Evolutionary conservation across 257 asterid species (phyloP), one percentile per base, ranked within the genome.

Genomic region (Capsicum rhomboideum): DNA sequence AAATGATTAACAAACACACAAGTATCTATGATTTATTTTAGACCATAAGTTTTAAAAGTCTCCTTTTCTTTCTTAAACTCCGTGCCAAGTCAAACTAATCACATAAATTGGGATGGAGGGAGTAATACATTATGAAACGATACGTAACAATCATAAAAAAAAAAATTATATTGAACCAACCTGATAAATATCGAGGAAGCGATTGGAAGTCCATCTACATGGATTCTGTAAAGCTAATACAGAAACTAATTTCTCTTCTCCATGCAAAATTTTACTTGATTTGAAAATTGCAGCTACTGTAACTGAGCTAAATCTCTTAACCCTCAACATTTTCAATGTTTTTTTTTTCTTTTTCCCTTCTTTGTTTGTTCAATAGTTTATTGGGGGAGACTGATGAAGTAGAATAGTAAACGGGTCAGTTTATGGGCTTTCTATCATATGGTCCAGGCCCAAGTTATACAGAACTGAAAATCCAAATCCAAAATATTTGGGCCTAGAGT

Each of bases 111-210:
- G n/a, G n/a, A n/a, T n/a, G 37, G 37, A 31, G 37, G 37, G 4
- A 31, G 37, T 31, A 23, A 59, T 23, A 61, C 68, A 61, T 52
- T 16, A 28, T 8, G 17, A 63, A 63, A 28, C n/a, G 8, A 63
- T 6, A 63, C 71, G 8, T 63, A 13, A 6, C 71, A 28, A 63
- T 16, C 74, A 18, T 16, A 16, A 56, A 23, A 11, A 10, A 17
- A 14, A 8, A 2, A 42, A 4, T 4, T 20, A 54, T 6, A 34
- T 16, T 28, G 21, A 66, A 87, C 85, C 0, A 84, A 93, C 98
- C 98, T 97, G 96, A 74, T 90, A 89, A 87, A 97, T 82, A 86
- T 93, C 98, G 37, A 93, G 90, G 86, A 89, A 97, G 84, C 99
- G 98, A 46, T 59, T 84, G 77, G 96, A 90, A 54, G 87, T 90